These are phyloP conservation scores for Solanum hybrid DNA, from an alignment of 305 asterid species.

Conservation along the genomic window DNA sequence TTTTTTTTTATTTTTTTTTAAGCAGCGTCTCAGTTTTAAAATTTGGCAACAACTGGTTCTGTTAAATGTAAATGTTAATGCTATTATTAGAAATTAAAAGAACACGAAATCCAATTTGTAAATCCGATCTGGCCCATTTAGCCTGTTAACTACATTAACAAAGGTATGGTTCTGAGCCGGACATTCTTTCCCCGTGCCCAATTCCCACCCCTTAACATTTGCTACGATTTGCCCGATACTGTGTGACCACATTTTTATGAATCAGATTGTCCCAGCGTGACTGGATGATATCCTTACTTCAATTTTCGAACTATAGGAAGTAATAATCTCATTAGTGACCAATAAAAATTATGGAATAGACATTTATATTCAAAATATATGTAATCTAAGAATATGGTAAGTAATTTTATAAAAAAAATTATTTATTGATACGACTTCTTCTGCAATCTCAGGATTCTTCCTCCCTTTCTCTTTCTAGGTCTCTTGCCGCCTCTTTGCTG, in stretches of 20 bases:
- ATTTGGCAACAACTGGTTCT: not conserved
- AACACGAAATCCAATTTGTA: not conserved
- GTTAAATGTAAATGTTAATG: not conserved
- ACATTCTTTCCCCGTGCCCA: not conserved
- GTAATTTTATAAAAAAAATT: not conserved
- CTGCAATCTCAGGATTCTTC: not conserved
- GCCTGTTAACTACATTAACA: not conserved
- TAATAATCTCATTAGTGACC: not conserved
- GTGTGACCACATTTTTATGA: not conserved
- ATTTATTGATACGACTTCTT: not conserved
- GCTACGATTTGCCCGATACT: not conserved
- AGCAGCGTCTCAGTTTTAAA: not conserved
- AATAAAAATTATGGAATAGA: not conserved
- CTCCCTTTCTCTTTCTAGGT: not conserved
- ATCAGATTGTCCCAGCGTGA: not conserved
- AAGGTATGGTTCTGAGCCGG: not conserved
- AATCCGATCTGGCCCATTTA: not conserved
- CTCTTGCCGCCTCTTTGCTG: not conserved
- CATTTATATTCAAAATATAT: not conserved
- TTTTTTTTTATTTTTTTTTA: too few relatives aligned
- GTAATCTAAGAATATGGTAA: not conserved
- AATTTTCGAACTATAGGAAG: not conserved
- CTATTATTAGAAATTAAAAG: not conserved
- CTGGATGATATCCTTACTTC: not conserved
- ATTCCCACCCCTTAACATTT: not conserved